phyloP scores from a whole-genome alignment of 352 stramenopile species.

The Globisporangium recalcitrans region DNA sequence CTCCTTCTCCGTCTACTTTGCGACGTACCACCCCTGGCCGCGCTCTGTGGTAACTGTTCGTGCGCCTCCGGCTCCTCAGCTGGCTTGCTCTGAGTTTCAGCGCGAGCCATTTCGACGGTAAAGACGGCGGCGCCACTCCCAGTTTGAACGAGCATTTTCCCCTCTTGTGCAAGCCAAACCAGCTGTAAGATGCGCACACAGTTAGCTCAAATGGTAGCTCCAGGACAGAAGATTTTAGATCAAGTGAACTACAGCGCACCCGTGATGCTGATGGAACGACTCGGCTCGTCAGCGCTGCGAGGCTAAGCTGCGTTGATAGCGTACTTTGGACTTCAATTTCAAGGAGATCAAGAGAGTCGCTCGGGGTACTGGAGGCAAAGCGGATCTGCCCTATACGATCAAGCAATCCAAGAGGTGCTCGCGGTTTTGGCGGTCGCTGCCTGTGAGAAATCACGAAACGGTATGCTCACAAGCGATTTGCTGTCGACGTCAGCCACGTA shows the following conservation, averaged over 20 bases:
- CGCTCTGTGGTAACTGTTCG: neutral
- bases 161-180: conserved; percentile 18
- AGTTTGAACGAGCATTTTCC: conserved; percentile 17
- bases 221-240: neutral
- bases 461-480: neutral
- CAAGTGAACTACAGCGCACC: conserved; percentile 5
- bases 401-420: neutral
- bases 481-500: neutral
- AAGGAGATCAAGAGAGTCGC: conserved; percentile 9
- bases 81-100: neutral
- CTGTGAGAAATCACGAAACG: neutral
- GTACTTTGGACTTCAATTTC: conserved; percentile 17
- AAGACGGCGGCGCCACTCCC: conserved; percentile 12
- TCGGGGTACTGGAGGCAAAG: neutral
- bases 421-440: neutral
- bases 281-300: conserved; percentile 20
- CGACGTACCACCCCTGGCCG: too few relatives aligned
- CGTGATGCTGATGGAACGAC: conserved; percentile 13
- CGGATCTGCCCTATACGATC: conserved; percentile 21
- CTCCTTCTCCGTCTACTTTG: neutral
- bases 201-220: neutral
- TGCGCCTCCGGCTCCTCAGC: neutral
- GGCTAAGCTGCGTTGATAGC: conserved; percentile 19
- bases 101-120: conserved; percentile 14
- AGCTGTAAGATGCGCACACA: conserved; percentile 5